These are phyloP conservation scores for Naematelia aurantialba DNA, from an alignment of 768 basidiomycete species.

Conservation along the genomic window DNA sequence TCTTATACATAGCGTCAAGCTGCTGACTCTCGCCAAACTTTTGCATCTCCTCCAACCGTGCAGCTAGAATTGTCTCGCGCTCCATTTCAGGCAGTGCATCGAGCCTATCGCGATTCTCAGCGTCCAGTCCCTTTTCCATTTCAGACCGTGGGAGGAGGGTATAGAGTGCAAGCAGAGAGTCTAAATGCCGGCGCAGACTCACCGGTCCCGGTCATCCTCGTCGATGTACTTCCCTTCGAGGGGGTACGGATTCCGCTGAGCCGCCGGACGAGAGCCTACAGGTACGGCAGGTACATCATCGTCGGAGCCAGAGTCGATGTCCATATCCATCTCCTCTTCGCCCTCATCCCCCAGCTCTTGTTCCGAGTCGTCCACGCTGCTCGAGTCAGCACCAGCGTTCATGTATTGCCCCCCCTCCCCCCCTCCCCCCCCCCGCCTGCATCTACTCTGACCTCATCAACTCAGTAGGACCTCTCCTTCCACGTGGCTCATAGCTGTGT, in stretches of 20 bases:
- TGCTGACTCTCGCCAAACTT: conserved; percentile 66
- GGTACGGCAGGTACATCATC: conserved; percentile 13
- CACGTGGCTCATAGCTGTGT: too few species aligned
- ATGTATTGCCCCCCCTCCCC: background rate
- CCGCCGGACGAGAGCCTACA: conserved; percentile 52
- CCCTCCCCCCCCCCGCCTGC: background rate
- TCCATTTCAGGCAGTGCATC: conserved; percentile 78
- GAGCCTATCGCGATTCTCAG: conserved; percentile 58
- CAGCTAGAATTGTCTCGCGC: conserved; percentile 77
- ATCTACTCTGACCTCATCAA: too few species aligned
- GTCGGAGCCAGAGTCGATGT: conserved; percentile 22
- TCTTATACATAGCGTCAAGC: conserved; percentile 62
- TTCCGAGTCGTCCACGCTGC: conserved; percentile 34
- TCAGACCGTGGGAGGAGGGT: background rate
- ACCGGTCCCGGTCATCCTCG: conserved; percentile 77
- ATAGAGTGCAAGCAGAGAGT: background rate
- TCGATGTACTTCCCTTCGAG: conserved; percentile 87
- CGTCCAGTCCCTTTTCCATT: background rate
- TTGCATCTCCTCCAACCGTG: conserved; percentile 76
- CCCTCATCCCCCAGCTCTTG: conserved; percentile 54
- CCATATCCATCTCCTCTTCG: conserved; percentile 44
- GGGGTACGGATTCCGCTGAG: conserved; percentile 66
- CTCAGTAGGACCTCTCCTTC: too few species aligned
- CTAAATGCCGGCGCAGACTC: conserved; percentile 43
- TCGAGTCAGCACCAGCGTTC: background rate